A percentile compares a stretch with the other conserved stretches of the same genome.
These are phyloP conservation scores for Pseudogymnoascus sp. DNA, from an alignment of 2,329 filamentous ascomycete genomes.

Conservation along the genomic window DNA sequence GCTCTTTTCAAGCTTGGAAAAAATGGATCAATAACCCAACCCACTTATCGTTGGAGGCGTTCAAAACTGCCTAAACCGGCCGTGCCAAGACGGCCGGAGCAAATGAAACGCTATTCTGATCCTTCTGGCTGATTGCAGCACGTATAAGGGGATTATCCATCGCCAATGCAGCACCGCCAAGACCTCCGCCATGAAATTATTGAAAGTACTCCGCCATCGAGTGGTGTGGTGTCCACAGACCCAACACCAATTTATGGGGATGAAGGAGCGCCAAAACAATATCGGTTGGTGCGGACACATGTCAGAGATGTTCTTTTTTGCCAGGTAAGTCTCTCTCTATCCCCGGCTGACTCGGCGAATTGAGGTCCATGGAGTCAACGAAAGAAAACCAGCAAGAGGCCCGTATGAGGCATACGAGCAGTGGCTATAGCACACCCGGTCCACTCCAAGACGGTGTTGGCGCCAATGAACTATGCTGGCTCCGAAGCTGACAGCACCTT, in stretches of 20 bases:
- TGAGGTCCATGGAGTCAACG: neutral
- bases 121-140: neutral
- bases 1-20: neutral
- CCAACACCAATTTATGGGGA: neutral
- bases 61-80: neutral
- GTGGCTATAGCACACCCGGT: neutral
- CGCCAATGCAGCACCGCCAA: neutral
- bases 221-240: neutral
- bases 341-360: neutral
- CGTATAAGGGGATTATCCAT: neutral
- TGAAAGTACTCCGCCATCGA: neutral
- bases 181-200: neutral
- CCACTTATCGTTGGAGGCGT: neutral
- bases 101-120: neutral
- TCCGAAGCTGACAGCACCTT: neutral
- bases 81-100: neutral
- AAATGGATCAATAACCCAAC: neutral
- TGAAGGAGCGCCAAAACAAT: neutral
- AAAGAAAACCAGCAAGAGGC: neutral
- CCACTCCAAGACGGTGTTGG: neutral
- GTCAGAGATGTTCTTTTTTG: neutral
- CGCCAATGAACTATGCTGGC: neutral
- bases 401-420: neutral
- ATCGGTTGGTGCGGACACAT: neutral
- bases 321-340: neutral